A percentile compares a stretch with the other conserved stretches of the same genome.
phyloP scores from a whole-genome alignment of 169 alveolate species.

The Eimeria falciformis region DNA sequence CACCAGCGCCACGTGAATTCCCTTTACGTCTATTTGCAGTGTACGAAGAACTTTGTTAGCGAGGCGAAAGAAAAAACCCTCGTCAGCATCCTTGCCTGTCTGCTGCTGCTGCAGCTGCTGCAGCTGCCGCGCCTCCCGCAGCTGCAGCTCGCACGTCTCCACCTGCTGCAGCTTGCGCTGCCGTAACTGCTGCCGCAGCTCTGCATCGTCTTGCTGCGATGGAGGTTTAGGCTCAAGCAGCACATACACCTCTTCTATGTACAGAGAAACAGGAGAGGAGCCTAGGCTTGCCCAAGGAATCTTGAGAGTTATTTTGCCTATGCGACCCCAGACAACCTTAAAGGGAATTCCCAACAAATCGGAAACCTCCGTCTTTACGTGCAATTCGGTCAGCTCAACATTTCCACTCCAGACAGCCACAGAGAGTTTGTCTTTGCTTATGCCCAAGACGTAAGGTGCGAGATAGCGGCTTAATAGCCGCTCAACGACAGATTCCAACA shows the following conservation, averaged over 20 bases:
- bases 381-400: constrained; percentile 86
- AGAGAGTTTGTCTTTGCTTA: constrained; percentile 85
- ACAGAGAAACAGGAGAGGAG: constrained; percentile 86
- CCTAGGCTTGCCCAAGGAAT: constrained; percentile 91
- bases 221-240: constrained; percentile 82
- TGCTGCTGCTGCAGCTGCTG: constrained; percentile 81
- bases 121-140: constrained; percentile 74
- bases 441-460: constrained; percentile 92
- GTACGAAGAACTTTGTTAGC: constrained; percentile 88
- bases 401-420: constrained; percentile 92
- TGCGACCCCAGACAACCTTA: constrained; percentile 84
- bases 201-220: constrained; percentile 60
- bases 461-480: constrained; percentile 88
- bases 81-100: constrained; percentile 76
- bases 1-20: constrained; percentile 86
- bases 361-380: constrained; percentile 88
- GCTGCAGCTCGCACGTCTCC: constrained; percentile 77
- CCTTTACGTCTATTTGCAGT: constrained; percentile 87
- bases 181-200: constrained; percentile 82
- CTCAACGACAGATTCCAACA: constrained; percentile 90
- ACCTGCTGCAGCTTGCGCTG: constrained; percentile 80
- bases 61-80: constrained; percentile 85
- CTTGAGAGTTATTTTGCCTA: constrained; percentile 85
- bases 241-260: constrained; percentile 86
- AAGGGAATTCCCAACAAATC: constrained; percentile 85